Base-by-base conservation (phyloP, 2,329 filamentous ascomycete species). In the Cytospora paraplurivora region DNA sequence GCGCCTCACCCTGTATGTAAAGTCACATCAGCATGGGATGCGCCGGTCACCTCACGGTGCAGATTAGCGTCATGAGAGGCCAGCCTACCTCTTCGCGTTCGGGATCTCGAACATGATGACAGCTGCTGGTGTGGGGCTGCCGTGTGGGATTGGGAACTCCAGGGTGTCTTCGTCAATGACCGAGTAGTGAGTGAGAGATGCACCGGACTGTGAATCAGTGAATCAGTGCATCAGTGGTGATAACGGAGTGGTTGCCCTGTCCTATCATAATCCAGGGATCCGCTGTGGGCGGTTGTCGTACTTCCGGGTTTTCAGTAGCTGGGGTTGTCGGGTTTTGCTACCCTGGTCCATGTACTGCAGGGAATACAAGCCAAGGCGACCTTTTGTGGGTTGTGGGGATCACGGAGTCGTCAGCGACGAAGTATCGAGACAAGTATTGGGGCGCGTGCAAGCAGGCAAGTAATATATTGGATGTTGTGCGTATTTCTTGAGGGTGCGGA, bases 41-140 rank as follows among this genome's bases (percentile, higher is more conserved):
- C 44, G 15, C 32, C 32, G 21, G 33, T 51, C 38, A 51, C 38
- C 17, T 55, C 38, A 57, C 37, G 33, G 49, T 17, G 12, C 13
- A 10, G 19, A 13, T 11, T 17, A 35, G n/a, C 35, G 11, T 32
- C 51, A 15, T 41, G 21, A 11, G 15, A 15, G 27, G 51, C 59
- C 15, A 17, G 15, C 66, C 32, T 72, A 84, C 82, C 81, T 77
- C 71, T 84, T 85, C 55, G 82, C 80, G 62, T 82, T 76, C 38
- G 82, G 81, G 10, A 83, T 61, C 49, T 81, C 79, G 68, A 84
- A 84, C 81, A 85, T 85, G 65, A 38, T 69, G 47, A 64, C 35
- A 47, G 56, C 15, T 44, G n/a, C 27, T 27, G 27, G 27, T 19
- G 41, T n/a, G 7, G 10, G 44, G 12, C 11, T 7, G 44, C 11